Base-by-base conservation (phyloP, 2,329 filamentous ascomycete genomes). In the Verticillium nonalfalfae region DNA sequence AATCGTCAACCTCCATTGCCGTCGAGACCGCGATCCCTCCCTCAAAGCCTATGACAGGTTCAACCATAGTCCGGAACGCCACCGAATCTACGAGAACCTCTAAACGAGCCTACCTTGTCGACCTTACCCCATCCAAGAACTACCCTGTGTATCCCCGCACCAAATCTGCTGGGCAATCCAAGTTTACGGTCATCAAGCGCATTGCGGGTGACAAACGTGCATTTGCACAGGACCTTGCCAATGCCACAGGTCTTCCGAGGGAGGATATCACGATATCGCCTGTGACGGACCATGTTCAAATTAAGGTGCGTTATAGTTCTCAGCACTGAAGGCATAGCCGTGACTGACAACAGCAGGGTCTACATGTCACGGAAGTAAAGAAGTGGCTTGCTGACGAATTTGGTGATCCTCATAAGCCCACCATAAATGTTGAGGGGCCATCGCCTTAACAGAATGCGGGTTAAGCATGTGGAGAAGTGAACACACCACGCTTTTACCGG, bases 91-190 rank as follows among this genome's bases (percentile, higher is more conserved):
- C 75, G 75, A 60, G 76, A 73, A 89, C 78, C 83, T 85, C 69
- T 81, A 95, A 65, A 78, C 62, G 67, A 31, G 82, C 85, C 11
- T 97, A 93, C 79, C 82, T 87, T 68, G 82, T 98, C 66, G 80
- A 80, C 59, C 88, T 92, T 64, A 94, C 91, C 3, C 77, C 81
- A 1, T 88, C 85, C 40, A 84, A 86, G 57, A 86, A 91, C 66
- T 78, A 95, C 2, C 87, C 91, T 31, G 84, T 98, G 55, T 99
- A 98, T 77, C 80, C 87, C 15, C 80, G 86, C 66, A 79, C 77
- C 66, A 93, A 91, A 78, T 82, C 86, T 13, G 92, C 92, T 59
- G 91, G 91, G 14, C 95, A 90, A 66, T 81, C 87, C 71, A 85
- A 87, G 68, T 76, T 90, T 69, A 96, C 94, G 5, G 75, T 85